phyloP scores from a whole-genome alignment of 1,284 basidiomycete species.

The Ustilago shanxiensis region DNA sequence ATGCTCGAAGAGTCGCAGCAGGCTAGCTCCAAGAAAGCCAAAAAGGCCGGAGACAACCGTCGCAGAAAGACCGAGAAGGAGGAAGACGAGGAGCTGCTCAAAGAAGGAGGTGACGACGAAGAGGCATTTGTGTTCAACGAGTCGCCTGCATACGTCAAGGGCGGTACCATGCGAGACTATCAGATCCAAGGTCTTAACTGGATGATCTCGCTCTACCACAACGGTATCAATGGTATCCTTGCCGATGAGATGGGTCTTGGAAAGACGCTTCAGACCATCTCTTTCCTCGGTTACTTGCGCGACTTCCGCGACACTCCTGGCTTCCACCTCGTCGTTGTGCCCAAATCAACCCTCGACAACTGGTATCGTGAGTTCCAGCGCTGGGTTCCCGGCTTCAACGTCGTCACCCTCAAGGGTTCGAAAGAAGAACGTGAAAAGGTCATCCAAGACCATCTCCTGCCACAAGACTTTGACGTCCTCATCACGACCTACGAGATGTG shows the following conservation, averaged over 20 bases:
- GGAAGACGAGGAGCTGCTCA: conserved; percentile 81
- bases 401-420: conserved; percentile 84
- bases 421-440: conserved; percentile 90
- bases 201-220: conserved; percentile 75
- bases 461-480: conserved; percentile 92
- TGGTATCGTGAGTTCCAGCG: conserved; percentile 92
- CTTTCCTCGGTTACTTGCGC: conserved; percentile 94
- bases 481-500: conserved; percentile 99
- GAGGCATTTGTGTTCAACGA: conserved; percentile 70
- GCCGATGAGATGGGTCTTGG: conserved; percentile 83
- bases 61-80: conserved; percentile 91
- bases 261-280: conserved; percentile 97
- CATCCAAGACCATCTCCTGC: conserved; percentile 82
- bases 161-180: conserved; percentile 89
- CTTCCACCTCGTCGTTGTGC: conserved; percentile 94
- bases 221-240: conserved; percentile 66
- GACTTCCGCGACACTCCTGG: conserved; percentile 83
- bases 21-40: conserved; percentile 42
- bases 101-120: conserved; percentile 85
- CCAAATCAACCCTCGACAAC: conserved; percentile 97
- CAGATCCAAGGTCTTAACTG: conserved; percentile 97
- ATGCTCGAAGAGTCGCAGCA: conserved; percentile 77
- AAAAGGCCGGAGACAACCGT: conserved; percentile 73
- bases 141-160: conserved; percentile 72
- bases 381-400: conserved; percentile 88